A percentile compares a stretch with the other conserved stretches of the same genome.
Evolutionary conservation across 805 yeast genomes (phyloP).

Genomic region (Kazachstania bromeliacearum): DNA sequence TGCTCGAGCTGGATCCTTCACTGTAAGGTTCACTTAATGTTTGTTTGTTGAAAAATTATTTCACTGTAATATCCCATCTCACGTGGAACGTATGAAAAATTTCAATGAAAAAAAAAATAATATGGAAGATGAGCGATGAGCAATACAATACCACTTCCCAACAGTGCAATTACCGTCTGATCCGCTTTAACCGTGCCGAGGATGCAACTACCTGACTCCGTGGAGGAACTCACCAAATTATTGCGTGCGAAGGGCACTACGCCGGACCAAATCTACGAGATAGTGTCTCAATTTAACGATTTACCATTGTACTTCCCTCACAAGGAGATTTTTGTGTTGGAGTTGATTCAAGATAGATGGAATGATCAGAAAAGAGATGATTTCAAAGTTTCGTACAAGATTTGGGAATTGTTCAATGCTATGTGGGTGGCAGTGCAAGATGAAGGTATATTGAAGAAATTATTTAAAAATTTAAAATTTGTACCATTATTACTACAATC

Average conservation of each 20-base stretch:
- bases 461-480: slow-evolving; percentile 35
- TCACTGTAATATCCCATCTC: no score
- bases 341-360: slow-evolving; percentile 51
- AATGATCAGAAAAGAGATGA: slow-evolving; percentile 36
- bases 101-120: no score
- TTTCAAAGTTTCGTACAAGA: slow-evolving; percentile 35
- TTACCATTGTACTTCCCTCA: slow-evolving; percentile 44
- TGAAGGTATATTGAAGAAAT: slow-evolving; percentile 30
- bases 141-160: no score
- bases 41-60: no score
- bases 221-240: slow-evolving; percentile 47
- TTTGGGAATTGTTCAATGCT: slow-evolving; percentile 44
- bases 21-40: no score
- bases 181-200: no score
- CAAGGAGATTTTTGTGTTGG: slow-evolving; percentile 44
- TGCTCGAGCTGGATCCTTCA: no score
- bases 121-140: no score
- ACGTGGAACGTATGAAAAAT: no score
- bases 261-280: slow-evolving; percentile 34
- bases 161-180: no score
- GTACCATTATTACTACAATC: slow-evolving; percentile 22
- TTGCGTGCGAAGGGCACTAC: slow-evolving; percentile 45
- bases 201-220: slow-evolving; percentile 22
- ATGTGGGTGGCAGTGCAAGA: slow-evolving; percentile 32
- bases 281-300: slow-evolving; percentile 30